Base-by-base conservation (phyloP, 1,284 basidiomycete species). In the Fomitopsis betulina region DNA sequence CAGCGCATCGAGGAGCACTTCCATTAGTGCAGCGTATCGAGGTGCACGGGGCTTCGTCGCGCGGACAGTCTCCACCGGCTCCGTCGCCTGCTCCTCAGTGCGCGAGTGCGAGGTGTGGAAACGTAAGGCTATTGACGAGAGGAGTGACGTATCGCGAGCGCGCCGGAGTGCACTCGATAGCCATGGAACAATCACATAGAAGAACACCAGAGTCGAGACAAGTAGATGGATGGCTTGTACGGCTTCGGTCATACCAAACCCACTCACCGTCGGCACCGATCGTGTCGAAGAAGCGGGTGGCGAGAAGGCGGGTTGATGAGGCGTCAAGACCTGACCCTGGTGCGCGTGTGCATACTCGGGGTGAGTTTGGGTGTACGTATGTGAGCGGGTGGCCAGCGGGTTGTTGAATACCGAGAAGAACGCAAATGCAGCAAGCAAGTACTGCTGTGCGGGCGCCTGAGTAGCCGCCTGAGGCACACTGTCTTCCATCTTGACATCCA, bases 331-430 rank as follows among this genome's bases (percentile, higher is more conserved):
- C 1, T 61, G 52, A 15, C 73, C 75, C 25, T 72, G 68, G 54
- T 75, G 73, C 5, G 68, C 58, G 53, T 74, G 71, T 35, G 65
- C 57, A 38, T 68, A 63, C 3, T 73, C 63, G 7, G 73, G 60
- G 32, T 62, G 60, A 2, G 65, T 60, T 9, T 71, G 65, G 0
- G 76, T 71, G 0, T 74, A 76, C 0, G 49, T 35, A 23, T 51
- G 49, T 21, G 49, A 19, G 13, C 33, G 49, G 19, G 49, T 51
- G 7, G 84, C 77, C 12, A 87, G 67, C 0, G 88, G 87, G 0
- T 84, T 87, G 67, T 87, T 89, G 76, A 88, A 87, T 69, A 90
- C 86, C 0, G 87, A 89, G 73, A 90, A 89, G 58, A 90, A 76
- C 0, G 86, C 85, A 65, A 90, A 89, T 32, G 82, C 81, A n/a